Evolutionary conservation across 257 asterid species (phyloP).

Genomic region (Solanum pimpinellifolium): DNA sequence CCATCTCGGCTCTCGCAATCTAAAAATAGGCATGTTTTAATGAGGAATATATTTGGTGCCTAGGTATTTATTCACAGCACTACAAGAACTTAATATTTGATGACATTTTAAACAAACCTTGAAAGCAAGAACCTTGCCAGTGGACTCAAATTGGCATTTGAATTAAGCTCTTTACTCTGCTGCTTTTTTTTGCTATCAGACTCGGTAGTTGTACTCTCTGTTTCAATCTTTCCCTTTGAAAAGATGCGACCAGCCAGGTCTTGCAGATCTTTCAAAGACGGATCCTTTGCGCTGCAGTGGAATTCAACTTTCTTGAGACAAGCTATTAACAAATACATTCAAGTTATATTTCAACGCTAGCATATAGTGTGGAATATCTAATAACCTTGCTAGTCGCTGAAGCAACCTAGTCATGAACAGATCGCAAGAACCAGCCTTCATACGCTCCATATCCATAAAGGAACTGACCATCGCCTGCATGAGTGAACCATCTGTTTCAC

Average conservation of each 20-base stretch:
- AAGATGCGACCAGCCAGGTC: slow-evolving; percentile 65
- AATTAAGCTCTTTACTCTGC: slow-evolving; percentile 53
- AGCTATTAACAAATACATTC: not conserved
- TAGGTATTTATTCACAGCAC: not conserved
- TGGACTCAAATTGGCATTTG: slow-evolving; percentile 84
- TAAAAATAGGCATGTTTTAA: not conserved
- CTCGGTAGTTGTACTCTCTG: slow-evolving; percentile 38
- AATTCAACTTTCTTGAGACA: slow-evolving; percentile 4
- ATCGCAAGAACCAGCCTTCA: slow-evolving; percentile 74
- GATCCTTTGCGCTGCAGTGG: slow-evolving; percentile 67
- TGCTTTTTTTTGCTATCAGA: slow-evolving; percentile 60
- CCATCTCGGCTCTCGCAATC: not conserved
- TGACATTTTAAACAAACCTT: slow-evolving; percentile 42
- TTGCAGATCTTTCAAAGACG: slow-evolving; percentile 72
- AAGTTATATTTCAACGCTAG: not conserved
- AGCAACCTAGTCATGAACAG: slow-evolving; percentile 64
- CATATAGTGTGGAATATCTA: not conserved
- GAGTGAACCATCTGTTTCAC: slow-evolving; percentile 49
- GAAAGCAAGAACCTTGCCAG: slow-evolving; percentile 97
- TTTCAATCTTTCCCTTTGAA: slow-evolving; percentile 46
- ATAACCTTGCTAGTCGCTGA: slow-evolving; percentile 77
- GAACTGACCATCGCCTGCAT: slow-evolving; percentile 51
- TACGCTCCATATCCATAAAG: slow-evolving; percentile 69
- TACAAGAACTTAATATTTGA: not conserved
- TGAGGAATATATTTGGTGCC: not conserved